These are phyloP conservation scores for Liriodendron chinense DNA, from an alignment of 164 flowering plant species.

Conservation along the genomic window DNA sequence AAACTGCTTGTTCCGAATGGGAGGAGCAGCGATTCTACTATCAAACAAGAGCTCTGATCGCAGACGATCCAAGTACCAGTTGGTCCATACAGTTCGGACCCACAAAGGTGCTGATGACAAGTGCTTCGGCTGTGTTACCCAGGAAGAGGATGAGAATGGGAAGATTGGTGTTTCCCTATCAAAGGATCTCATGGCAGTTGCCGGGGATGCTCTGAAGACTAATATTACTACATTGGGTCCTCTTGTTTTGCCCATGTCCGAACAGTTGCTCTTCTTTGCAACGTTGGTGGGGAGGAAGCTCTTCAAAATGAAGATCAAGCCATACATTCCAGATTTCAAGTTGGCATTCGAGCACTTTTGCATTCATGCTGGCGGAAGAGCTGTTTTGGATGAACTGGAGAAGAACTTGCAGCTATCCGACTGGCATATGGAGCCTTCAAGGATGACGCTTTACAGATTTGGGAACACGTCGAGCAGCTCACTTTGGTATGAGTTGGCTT, in stretches of 20 bases:
- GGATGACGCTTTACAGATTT: constrained; percentile 70
- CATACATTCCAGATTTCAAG: constrained; percentile 83
- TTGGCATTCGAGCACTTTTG: constrained; percentile 87
- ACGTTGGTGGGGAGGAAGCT: constrained; percentile 63
- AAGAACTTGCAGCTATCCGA: constrained; percentile 70
- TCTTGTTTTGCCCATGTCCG: constrained; percentile 82
- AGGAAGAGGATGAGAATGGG: constrained; percentile 59
- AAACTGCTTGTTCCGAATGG: constrained; percentile 82
- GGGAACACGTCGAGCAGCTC: constrained; percentile 89
- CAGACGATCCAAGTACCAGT: constrained; percentile 57
- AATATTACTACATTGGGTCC: constrained; percentile 87
- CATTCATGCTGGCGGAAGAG: constrained; percentile 93
- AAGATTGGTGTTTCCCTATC: constrained; percentile 74
- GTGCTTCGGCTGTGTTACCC: constrained; percentile 72
- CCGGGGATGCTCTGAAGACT: constrained; percentile 85
- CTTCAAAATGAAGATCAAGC: constrained; percentile 78
- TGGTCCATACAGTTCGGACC: constrained; percentile 77
- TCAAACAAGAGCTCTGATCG: constrained; percentile 66
- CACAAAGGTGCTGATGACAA: constrained; percentile 81
- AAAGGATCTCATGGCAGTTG: constrained; percentile 84
- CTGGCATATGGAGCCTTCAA: constrained; percentile 89
- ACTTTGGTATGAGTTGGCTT: constrained; percentile 82
- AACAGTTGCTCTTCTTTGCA: constrained; percentile 70
- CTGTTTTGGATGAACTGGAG: constrained; percentile 79
- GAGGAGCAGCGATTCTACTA: constrained; percentile 75